phyloP scores from a whole-genome alignment of 225 moss, liverwort and hornwort species.

The Anthoceros angustus region DNA sequence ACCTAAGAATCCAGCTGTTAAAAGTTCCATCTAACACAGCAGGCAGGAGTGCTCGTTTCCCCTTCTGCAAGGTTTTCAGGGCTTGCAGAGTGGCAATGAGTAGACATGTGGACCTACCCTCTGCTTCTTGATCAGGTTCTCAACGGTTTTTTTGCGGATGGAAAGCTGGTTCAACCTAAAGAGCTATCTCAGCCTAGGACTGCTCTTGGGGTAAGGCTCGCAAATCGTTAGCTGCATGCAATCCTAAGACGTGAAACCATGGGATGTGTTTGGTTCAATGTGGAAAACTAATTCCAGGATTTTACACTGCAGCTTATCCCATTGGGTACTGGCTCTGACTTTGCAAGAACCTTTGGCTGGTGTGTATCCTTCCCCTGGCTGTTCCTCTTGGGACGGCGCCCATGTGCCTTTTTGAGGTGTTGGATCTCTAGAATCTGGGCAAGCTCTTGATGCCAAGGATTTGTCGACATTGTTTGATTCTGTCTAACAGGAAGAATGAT shows the following conservation, averaged over 20 bases:
- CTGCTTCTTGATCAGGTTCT: slow-evolving; percentile 32
- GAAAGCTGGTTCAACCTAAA: slow-evolving; percentile 32
- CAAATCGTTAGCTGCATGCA: neutral
- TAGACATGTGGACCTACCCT: neutral
- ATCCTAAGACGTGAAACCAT: neutral
- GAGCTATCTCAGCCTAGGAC: slow-evolving; percentile 23
- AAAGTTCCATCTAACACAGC: neutral
- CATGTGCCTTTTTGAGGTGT: slow-evolving; percentile 4
- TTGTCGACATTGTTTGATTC: neutral
- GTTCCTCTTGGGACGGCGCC: neutral
- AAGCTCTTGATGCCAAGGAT: neutral
- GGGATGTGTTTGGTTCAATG: neutral
- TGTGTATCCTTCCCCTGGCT: slow-evolving; percentile 15
- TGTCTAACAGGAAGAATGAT: slow-evolving; percentile 33
- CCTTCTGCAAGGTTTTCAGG: neutral
- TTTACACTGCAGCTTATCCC: slow-evolving; percentile 54
- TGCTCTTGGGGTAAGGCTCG: slow-evolving; percentile 55
- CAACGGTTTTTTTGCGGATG: slow-evolving; percentile 78
- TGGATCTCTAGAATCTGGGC: neutral
- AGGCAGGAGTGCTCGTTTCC: neutral
- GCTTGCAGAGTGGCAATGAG: neutral
- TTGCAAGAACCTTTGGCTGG: slow-evolving; percentile 75
- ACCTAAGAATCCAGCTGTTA: neutral
- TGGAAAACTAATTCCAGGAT: neutral
- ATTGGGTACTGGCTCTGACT: slow-evolving; percentile 88